A percentile compares a stretch with the other conserved stretches of the same genome.
Evolutionary conservation across 2,329 filamentous ascomycete genomes (phyloP).

Genomic region (Colletotrichum acutatum): DNA sequence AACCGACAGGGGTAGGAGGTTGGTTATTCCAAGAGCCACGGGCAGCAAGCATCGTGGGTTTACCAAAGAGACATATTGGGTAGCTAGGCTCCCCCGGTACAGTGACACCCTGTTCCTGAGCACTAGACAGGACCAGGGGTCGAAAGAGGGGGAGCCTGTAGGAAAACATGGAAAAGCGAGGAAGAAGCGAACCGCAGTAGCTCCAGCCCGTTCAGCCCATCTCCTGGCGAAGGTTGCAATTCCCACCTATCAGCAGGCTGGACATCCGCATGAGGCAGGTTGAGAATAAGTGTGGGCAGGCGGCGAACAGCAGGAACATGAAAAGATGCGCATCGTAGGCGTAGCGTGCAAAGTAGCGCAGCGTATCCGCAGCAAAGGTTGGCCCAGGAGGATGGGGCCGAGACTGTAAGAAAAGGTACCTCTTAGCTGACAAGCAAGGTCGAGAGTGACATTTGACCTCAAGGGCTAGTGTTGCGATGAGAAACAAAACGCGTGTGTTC

Average conservation of each 20-base stretch:
- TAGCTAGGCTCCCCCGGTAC: constrained; percentile 27
- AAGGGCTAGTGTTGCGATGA: constrained; percentile 7
- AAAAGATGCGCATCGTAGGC: constrained; percentile 8
- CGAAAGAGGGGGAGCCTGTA: constrained; percentile 1
- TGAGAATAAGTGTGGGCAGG: constrained; percentile 29
- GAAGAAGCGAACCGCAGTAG: constrained; percentile 9
- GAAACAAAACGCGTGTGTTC: constrained; percentile 3
- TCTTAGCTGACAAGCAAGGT: neutral
- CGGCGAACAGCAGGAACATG: constrained; percentile 29
- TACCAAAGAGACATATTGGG: neutral
- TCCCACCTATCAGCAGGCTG: constrained; percentile 42
- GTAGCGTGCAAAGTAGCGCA: neutral
- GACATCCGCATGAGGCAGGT: constrained; percentile 44
- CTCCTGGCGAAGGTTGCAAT: constrained; percentile 21
- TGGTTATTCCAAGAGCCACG: neutral
- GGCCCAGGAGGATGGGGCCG: neutral
- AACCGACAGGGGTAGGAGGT: constrained; percentile 3
- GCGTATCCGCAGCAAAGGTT: constrained; percentile 11
- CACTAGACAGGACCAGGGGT: constrained; percentile 28
- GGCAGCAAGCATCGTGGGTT: constrained; percentile 3
- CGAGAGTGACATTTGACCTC: constrained; percentile 1
- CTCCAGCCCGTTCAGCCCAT: constrained; percentile 27
- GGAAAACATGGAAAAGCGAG: constrained; percentile 6
- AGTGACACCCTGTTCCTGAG: constrained; percentile 33
- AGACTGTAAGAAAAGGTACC: neutral